Evolutionary conservation across 768 basidiomycete genomes (phyloP).

Genomic region (Mycena crocata): DNA sequence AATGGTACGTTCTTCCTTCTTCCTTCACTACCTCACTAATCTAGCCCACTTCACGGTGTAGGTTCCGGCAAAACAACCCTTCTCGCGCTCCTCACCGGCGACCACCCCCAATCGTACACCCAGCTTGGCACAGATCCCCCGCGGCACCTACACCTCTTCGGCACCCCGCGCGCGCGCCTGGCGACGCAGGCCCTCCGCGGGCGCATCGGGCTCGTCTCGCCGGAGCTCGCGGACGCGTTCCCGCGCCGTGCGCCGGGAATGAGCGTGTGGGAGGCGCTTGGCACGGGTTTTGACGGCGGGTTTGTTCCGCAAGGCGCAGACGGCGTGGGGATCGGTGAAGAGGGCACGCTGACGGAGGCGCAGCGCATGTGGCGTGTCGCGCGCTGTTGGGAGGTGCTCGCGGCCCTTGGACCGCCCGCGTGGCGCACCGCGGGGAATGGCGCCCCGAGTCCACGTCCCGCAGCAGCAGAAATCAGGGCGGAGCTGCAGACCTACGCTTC

Average conservation of each 20-base stretch:
- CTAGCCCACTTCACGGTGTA: constrained; percentile 38
- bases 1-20: constrained; percentile 70
- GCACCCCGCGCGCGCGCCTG: constrained; percentile 61
- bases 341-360: constrained; percentile 47
- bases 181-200: constrained; percentile 64
- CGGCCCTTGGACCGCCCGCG: constrained; percentile 68
- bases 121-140: too few species aligned
- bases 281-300: constrained; percentile 90
- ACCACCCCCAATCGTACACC: constrained; percentile 95
- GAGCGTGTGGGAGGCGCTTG: constrained; percentile 83
- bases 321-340: constrained; percentile 61
- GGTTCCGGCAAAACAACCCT: constrained; percentile 97
- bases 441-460: too few species aligned
- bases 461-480: background rate
- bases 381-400: constrained; percentile 67
- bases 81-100: constrained; percentile 89
- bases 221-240: constrained; percentile 93
- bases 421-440: constrained; percentile 50
- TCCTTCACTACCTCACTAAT: background rate
- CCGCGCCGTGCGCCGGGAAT: constrained; percentile 73
- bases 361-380: constrained; percentile 49
- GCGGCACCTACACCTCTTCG: too few species aligned
- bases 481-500: constrained; percentile 51
- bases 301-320: constrained; percentile 66
- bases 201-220: constrained; percentile 84